Evolutionary conservation across 2,329 filamentous ascomycete genomes (phyloP).

Genomic region (Chaetomiaceae sp.): DNA sequence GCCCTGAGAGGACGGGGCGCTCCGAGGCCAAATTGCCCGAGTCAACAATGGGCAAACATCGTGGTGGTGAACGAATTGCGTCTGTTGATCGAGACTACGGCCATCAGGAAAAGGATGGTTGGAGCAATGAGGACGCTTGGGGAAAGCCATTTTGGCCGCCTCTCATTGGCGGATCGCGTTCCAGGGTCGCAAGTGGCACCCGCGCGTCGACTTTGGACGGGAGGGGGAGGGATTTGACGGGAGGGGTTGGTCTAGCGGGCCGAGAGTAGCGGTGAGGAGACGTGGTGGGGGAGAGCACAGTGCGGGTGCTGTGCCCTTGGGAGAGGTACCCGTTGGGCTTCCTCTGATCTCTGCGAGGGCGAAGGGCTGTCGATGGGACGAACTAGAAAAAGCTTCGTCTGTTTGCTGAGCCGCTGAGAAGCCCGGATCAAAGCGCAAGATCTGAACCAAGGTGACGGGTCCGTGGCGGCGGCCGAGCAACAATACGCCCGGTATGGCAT

Average conservation of each 20-base stretch:
- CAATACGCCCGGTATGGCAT: too few relatives aligned
- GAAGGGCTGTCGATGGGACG: neutral
- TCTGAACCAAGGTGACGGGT: neutral
- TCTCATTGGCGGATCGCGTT: conserved; percentile 11
- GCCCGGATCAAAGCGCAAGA: too few relatives aligned
- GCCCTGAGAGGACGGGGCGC: too few relatives aligned
- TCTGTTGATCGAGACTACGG: conserved; percentile 3
- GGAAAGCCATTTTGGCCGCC: conserved; percentile 10
- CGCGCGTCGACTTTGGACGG: conserved; percentile 10
- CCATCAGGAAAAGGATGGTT: neutral
- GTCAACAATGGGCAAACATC: too few relatives aligned
- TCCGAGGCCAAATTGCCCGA: too few relatives aligned
- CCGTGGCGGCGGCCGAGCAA: too few relatives aligned
- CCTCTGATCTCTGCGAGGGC: neutral
- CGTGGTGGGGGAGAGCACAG: conserved; percentile 11
- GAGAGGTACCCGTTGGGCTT: conserved; percentile 15
- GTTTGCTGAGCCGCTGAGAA: too few relatives aligned
- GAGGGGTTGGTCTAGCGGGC: conserved; percentile 18
- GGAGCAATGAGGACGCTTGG: conserved; percentile 16
- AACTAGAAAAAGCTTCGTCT: neutral
- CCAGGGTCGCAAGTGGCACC: conserved; percentile 5
- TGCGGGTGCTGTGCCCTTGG: conserved; percentile 6
- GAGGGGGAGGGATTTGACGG: neutral
- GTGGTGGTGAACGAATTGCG: too few relatives aligned
- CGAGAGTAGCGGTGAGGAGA: conserved; percentile 22